Percentiles rank a stretch among this genome's conserved stretches.
Conservation (phyloP, 192 early-diverging fungal species). For the Coemansia sp. region DNA sequence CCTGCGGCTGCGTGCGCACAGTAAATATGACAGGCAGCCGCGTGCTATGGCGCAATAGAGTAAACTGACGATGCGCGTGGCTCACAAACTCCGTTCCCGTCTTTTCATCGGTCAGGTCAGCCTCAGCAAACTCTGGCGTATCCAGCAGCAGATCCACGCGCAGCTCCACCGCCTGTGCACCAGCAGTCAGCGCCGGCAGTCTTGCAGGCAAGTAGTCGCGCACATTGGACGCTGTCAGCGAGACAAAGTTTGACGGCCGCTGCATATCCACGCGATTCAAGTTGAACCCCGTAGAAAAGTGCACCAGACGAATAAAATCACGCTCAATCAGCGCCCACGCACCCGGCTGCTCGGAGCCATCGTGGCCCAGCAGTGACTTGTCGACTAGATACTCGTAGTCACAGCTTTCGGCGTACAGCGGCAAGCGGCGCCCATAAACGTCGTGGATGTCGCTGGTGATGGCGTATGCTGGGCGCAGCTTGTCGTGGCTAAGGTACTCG, state of each 20-base stretch:
- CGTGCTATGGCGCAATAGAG: conserved; percentile 64
- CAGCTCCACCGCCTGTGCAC: conserved; percentile 88
- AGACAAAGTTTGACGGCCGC: conserved; percentile 77
- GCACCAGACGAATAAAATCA: conserved; percentile 72
- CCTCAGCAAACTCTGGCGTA: conserved; percentile 35
- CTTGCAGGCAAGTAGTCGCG: conserved; percentile 54
- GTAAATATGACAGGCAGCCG: conserved; percentile 89
- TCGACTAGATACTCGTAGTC: conserved; percentile 80
- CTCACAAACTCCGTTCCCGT: conserved; percentile 49
- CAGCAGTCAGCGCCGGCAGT: conserved; percentile 67
- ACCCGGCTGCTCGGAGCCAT: conserved; percentile 36
- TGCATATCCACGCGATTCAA: conserved; percentile 42
- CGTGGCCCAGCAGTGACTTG: conserved; percentile 32
- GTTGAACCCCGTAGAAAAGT: conserved; percentile 58
- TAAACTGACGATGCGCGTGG: conserved; percentile 77
- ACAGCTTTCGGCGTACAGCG: conserved; percentile 76
- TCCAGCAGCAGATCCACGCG: conserved; percentile 81
- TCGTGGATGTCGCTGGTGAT: conserved; percentile 67
- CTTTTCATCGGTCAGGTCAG: conserved; percentile 18
- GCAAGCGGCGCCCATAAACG: conserved; percentile 76
- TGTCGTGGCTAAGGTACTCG: conserved; percentile 76
- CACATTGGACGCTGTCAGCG: conserved; percentile 73
- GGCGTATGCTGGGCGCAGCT: conserved; percentile 77
- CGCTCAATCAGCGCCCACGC: conserved; percentile 73
- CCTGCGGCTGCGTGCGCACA: conserved; percentile 85